Percentiles rank a stretch among this genome's conserved stretches.
These are phyloP conservation scores for Casuarina cunninghamiana DNA, from an alignment of 306 rosid genomes.

Conservation along the genomic window DNA sequence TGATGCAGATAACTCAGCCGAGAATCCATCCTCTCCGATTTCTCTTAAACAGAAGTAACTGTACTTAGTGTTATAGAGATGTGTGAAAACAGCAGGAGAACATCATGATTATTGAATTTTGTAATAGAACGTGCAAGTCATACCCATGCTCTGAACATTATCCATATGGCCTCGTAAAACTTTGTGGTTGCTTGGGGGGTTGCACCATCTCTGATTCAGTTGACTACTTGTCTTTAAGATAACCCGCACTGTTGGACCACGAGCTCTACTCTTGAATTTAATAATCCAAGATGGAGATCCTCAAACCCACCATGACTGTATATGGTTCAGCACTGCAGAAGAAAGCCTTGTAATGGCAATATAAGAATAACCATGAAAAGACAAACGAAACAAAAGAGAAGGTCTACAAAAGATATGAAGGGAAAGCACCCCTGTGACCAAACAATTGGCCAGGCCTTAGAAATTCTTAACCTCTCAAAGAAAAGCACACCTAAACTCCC, in stretches of 20 bases:
- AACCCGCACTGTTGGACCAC: not conserved
- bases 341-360: not conserved
- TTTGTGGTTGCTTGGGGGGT: not conserved
- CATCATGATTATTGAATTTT: not conserved
- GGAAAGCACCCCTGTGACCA: too few relatives aligned
- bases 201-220: not conserved
- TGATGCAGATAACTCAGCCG: too few relatives aligned
- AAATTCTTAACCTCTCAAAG: too few relatives aligned
- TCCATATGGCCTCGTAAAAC: not conserved
- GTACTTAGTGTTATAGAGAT: too few relatives aligned
- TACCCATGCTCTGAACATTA: not conserved
- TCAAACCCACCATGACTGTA: not conserved
- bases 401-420: too few relatives aligned
- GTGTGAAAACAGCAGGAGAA: not conserved
- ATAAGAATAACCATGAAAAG: not conserved
- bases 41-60: too few relatives aligned
- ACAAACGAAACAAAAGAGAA: too few relatives aligned
- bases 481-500: too few relatives aligned
- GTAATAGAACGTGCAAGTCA: not conserved
- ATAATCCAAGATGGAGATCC: not conserved
- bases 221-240: slow-evolving; percentile 3
- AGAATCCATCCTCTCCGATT: too few relatives aligned
- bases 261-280: not conserved
- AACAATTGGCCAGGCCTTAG: too few relatives aligned
- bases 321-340: not conserved